Base-by-base conservation (phyloP, 2,329 filamentous ascomycete genomes). In the Ophiognomonia clavigignenti-juglandacearum region DNA sequence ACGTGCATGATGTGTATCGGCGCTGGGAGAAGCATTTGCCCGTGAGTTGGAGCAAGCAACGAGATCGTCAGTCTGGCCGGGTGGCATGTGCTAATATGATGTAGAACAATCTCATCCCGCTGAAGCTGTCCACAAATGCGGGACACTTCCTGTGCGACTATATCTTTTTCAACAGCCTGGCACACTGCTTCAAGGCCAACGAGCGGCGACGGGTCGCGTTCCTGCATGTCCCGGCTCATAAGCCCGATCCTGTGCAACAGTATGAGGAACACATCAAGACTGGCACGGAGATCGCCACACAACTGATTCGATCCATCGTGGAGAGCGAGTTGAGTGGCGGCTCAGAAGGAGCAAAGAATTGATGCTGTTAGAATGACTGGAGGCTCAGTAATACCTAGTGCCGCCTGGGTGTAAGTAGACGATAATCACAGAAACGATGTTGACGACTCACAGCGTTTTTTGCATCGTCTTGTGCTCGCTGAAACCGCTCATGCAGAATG, bases 81-180 rank as follows among this genome's bases (percentile, higher is more conserved):
- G 18, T 19, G 16, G 16, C 8, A 35, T 24, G 22, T 29, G 36
- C 39, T 41, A 34, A 53, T 19, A 4, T 55, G 26, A 53, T 16
- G 34, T 51, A 70, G 71, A 57, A 62, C 36, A 61, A 66, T 37
- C 54, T 11, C 11, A 45, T 64, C 41, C 71, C 76, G 52, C 61
- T 82, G 7, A 73, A 79, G 26, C 68, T 86, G 32, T 88, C 84
- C 0, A 75, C 82, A 36, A 83, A 91, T 54, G 80, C 86, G 0
- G 86, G 86, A 3, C 76, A 75, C 18, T 91, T 85, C 62, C 70
- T 90, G 14, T 91, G 86, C 64, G 86, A 91, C 60, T 91, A 87
- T 59, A 88, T 86, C 55, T 88, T 85, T 63, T 89, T 82, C 64
- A 81, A 79, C 6, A 86, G 81, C 51, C 63, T 89, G 55, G 73